A percentile compares a stretch with the other conserved stretches of the same genome.
phyloP scores from a whole-genome alignment of 768 basidiomycete genomes.

The Pleurotus cornucopiae region DNA sequence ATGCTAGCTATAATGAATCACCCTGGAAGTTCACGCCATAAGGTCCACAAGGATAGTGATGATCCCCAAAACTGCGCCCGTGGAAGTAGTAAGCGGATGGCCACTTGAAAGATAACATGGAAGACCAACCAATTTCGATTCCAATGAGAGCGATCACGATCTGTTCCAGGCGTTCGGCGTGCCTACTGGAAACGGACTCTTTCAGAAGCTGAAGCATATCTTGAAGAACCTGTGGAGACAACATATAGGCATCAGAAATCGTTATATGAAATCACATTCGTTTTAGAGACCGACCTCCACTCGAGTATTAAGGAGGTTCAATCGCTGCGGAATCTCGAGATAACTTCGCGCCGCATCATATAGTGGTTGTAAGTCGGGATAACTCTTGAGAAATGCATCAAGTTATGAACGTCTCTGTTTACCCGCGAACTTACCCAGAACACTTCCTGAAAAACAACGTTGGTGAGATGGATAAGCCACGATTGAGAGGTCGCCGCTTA shows the following conservation, averaged over 20 bases:
- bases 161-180: constrained; percentile 88
- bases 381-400: constrained; percentile 49
- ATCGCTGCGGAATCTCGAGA: constrained; percentile 91
- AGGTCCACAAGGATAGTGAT: constrained; percentile 88
- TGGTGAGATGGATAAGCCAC: too few species aligned
- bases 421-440: constrained; percentile 69
- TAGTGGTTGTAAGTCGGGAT: constrained; percentile 90
- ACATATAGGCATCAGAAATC: background rate
- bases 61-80: constrained; percentile 70
- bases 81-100: constrained; percentile 1
- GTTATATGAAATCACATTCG: background rate
- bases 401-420: background rate
- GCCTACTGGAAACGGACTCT: constrained; percentile 88
- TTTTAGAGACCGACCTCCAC: constrained; percentile 65
- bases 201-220: constrained; percentile 96
- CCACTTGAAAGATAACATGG: background rate
- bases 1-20: background rate
- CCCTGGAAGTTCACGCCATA: constrained; percentile 36
- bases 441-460: constrained; percentile 57
- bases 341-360: constrained; percentile 94
- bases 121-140: constrained; percentile 71
- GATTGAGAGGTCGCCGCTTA: constrained; percentile 31
- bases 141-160: constrained; percentile 90
- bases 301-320: constrained; percentile 88
- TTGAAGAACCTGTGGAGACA: constrained; percentile 69